Base-by-base conservation (phyloP, 768 basidiomycete genomes). In the Xerocomellus intermedius region DNA sequence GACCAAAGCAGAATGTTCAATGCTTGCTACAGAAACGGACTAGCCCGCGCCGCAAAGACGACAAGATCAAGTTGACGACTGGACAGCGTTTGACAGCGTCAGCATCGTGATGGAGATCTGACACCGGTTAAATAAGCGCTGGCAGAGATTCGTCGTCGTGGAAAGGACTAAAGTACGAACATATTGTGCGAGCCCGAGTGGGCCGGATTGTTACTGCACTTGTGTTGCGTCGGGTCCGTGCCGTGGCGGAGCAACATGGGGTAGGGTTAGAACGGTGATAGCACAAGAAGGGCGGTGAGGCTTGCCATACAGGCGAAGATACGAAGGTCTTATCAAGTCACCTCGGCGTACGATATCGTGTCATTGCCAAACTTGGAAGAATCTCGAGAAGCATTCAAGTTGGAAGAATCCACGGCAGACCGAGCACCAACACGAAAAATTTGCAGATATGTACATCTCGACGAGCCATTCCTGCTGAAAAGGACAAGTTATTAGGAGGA, bases 271-370 rank as follows among this genome's bases (percentile, higher is more conserved):
- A 19, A 41, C 38, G 52, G 51, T 19, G 52, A 56, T 56, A 42
- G 30, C 8, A 35, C 24, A 35, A 38, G 12, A 45, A 28, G 28
- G 32, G 22, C n/a, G 30, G 38, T 42, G 58, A 52, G 60, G 60
- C 39, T 48, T 44, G 42, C 36, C 33, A 13, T 30, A 28, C 46
- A 36, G 41, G 8, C 22, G 35, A 44, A 57, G 55, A 30, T 17
- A 24, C 43, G 53, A 28, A 50, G 42, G 42, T 5, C 12, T 24
- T 8, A 24, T 51, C 42, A 21, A 1, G 26, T 16, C 17, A 7
- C 6, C 7, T 44, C 14, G n/a, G n/a, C n/a, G 43, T 54, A 57
- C 44, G 61, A 41, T 51, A 55, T 50, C 45, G 41, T 36, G 62
- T 42, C 43, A 21, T 42, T 33, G 50, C 41, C 14, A 53, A 49